Evolutionary conservation across 257 asterid genomes (phyloP).

Genomic region (Ocimum tenuiflorum): DNA sequence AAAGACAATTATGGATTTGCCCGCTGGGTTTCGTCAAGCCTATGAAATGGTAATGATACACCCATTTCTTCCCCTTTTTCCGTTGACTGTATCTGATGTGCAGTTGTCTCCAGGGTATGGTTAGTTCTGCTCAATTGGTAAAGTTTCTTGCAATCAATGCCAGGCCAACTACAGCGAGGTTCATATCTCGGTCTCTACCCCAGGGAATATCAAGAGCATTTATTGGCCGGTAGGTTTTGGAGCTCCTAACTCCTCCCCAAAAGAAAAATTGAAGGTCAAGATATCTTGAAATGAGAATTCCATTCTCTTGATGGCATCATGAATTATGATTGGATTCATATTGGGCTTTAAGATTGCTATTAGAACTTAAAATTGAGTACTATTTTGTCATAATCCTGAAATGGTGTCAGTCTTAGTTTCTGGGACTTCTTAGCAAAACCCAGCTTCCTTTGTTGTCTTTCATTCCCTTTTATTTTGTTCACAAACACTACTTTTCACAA

Average conservation of each 20-base stretch:
- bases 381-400: background rate
- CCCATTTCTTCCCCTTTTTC: background rate
- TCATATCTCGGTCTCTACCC: conserved; percentile 81
- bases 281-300: background rate
- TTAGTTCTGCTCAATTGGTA: conserved; percentile 94
- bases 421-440: background rate
- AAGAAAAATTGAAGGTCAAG: background rate
- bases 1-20: conserved; percentile 93
- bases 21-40: conserved; percentile 96
- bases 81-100: conserved; percentile 21
- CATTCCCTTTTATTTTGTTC: background rate
- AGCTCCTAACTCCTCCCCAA: background rate
- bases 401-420: background rate
- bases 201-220: conserved; percentile 83
- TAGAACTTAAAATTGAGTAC: background rate
- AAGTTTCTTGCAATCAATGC: conserved; percentile 76
- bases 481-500: background rate
- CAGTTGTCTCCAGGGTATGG: conserved; percentile 63
- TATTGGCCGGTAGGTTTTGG: conserved; percentile 65
- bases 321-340: background rate
- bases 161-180: conserved; percentile 83
- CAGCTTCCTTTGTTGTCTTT: background rate
- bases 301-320: background rate
- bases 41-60: conserved; percentile 76
- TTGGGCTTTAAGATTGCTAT: conserved; percentile 8